A percentile compares a stretch with the other conserved stretches of the same genome.
These are phyloP conservation scores for Hypomontagnella monticulosa DNA, from an alignment of 495 filamentous ascomycete genomes.

Conservation along the genomic window DNA sequence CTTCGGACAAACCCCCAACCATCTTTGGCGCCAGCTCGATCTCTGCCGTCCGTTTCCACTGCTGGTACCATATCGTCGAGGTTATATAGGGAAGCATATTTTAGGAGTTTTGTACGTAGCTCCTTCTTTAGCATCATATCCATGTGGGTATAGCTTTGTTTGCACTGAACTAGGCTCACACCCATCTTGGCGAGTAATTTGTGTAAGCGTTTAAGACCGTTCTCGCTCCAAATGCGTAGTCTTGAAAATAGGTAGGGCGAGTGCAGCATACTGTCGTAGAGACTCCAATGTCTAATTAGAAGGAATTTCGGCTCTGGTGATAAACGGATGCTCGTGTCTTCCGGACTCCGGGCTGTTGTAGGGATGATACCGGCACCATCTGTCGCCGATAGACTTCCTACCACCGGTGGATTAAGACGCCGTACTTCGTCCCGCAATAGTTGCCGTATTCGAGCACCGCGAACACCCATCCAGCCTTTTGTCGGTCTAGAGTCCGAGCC, in stretches of 20 bases:
- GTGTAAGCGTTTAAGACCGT: conserved; percentile 87
- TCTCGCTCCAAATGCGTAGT: conserved; percentile 93
- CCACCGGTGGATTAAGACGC: conserved; percentile 86
- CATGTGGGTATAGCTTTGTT: conserved; percentile 97
- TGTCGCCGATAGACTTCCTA: conserved; percentile 49
- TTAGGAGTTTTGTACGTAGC: conserved; percentile 83
- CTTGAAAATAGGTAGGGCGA: conserved; percentile 93
- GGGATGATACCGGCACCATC: conserved; percentile 82
- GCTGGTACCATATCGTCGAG: conserved; percentile 88
- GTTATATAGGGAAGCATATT: conserved; percentile 89
- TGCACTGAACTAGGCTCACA: conserved; percentile 90
- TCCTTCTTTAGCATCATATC: conserved; percentile 95
- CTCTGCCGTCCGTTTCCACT: conserved; percentile 65
- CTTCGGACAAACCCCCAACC: conserved; percentile 97
- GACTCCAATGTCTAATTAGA: conserved; percentile 92
- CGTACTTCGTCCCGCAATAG: conserved; percentile 93
- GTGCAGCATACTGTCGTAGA: conserved; percentile 98
- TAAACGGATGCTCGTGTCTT: conserved; percentile 89
- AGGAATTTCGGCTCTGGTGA: conserved; percentile 95
- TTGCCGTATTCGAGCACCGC: conserved; percentile 84
- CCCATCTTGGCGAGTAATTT: conserved; percentile 98
- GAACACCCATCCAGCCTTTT: conserved; percentile 80
- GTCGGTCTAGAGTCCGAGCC: conserved; percentile 61
- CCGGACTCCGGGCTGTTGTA: conserved; percentile 85
- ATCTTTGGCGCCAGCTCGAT: conserved; percentile 71